Percentiles rank a stretch among this genome's conserved stretches.
Conservation (phyloP, 1,284 basidiomycete species). For the Kwoniella shivajii region DNA sequence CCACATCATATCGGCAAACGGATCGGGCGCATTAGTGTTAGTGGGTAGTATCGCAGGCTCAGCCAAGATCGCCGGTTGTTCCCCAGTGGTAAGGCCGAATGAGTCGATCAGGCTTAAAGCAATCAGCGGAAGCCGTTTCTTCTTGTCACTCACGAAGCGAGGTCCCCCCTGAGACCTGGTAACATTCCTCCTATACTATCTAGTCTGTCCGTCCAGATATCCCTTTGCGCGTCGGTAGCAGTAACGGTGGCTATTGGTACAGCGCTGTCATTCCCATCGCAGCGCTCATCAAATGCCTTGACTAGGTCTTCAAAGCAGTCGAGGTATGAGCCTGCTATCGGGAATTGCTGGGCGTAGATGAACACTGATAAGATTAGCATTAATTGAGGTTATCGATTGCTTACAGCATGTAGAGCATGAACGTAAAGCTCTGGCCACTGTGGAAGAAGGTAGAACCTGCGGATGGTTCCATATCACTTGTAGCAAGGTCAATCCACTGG, state of each 20-base stretch:
- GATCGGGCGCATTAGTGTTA: neutral
- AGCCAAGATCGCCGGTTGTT: neutral
- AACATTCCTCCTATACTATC: slow-evolving; percentile 9
- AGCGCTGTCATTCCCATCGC: neutral
- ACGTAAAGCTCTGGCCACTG: slow-evolving; percentile 2
- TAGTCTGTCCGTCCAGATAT: slow-evolving; percentile 5
- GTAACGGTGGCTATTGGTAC: neutral
- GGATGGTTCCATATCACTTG: slow-evolving; percentile 11
- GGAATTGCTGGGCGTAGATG: slow-evolving; percentile 14
- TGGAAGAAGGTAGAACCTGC: neutral
- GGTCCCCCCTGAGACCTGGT: slow-evolving; percentile 6
- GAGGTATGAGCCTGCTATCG: slow-evolving; percentile 6
- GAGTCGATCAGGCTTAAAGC: slow-evolving; percentile 2
- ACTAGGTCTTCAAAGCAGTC: slow-evolving; percentile 13
- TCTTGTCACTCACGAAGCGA: neutral
- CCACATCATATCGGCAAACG: slow-evolving; percentile 1
- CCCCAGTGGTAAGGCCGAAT: neutral
- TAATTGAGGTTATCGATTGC: neutral
- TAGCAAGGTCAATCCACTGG: slow-evolving; percentile 4
- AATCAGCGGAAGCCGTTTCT: neutral
- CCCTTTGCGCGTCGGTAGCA: neutral
- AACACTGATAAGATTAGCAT: neutral
- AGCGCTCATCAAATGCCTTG: slow-evolving; percentile 2
- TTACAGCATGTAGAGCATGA: slow-evolving; percentile 11
- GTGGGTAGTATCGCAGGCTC: neutral